A percentile compares a stretch with the other conserved stretches of the same genome.
Evolutionary conservation across 148 eudicot genomes (phyloP).

Genomic region (Vaccinium macrocarpon): DNA sequence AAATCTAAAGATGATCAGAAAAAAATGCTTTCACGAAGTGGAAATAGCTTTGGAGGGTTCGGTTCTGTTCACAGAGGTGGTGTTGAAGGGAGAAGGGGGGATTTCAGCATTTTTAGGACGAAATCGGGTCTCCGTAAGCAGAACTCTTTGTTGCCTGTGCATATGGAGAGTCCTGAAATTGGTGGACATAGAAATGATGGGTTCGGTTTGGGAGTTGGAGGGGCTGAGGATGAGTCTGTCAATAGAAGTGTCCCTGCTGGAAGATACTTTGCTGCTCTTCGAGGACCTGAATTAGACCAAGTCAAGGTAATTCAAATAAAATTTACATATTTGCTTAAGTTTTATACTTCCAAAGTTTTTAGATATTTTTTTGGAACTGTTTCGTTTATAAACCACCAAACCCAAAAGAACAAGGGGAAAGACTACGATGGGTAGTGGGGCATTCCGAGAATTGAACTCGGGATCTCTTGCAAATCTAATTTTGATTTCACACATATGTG

Average conservation of each 20-base stretch:
- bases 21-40: conserved; percentile 58
- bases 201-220: conserved; percentile 21
- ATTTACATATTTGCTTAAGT: neutral
- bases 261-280: conserved; percentile 97
- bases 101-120: conserved; percentile 74
- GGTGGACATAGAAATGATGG: conserved; percentile 23
- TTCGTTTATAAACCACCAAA: too few relatives aligned
- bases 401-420: too few relatives aligned
- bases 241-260: conserved; percentile 89
- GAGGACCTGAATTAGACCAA: conserved; percentile 92
- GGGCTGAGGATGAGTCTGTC: conserved; percentile 41
- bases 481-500: too few relatives aligned
- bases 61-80: conserved; percentile 37
- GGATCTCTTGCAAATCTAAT: conserved; percentile 60
- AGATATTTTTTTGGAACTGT: too few relatives aligned
- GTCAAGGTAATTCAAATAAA: conserved; percentile 61
- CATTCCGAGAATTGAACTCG: conserved; percentile 94
- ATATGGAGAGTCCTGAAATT: conserved; percentile 34
- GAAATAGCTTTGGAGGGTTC: conserved; percentile 74
- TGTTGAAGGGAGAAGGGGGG: conserved; percentile 40
- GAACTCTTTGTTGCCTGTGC: conserved; percentile 50
- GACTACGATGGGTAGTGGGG: conserved; percentile 31
- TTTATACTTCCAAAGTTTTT: neutral
- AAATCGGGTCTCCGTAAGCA: conserved; percentile 68
- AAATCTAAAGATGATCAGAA: conserved; percentile 31